Conservation (phyloP, 108 stramenopile species). For the Pseudonitzschia multiseries region DNA sequence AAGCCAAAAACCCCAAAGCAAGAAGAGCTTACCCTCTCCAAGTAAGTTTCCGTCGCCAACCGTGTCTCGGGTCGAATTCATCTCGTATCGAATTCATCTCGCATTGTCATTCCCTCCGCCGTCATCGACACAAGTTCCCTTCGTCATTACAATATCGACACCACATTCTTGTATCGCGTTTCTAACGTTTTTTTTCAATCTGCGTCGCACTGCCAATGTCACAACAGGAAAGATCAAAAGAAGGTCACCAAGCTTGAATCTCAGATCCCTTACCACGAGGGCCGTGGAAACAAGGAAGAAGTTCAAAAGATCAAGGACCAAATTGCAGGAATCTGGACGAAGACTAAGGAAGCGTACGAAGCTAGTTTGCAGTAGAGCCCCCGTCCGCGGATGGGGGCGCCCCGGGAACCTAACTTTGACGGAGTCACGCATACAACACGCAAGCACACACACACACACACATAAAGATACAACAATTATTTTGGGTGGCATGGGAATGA, state of each 20-base stretch:
- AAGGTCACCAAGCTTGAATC: conserved; percentile 78
- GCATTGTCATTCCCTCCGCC: conserved; percentile 2
- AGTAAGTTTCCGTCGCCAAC: conserved; percentile 44
- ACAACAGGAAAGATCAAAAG: conserved; percentile 79
- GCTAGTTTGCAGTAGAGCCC: conserved; percentile 10
- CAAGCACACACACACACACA: conserved; percentile 1
- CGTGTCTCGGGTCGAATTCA: not conserved
- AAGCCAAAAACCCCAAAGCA: conserved; percentile 40
- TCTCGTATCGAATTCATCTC: not conserved
- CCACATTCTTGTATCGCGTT: not conserved
- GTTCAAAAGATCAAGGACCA: conserved; percentile 77
- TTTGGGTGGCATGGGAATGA: not conserved
- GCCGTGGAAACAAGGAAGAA: conserved; percentile 79
- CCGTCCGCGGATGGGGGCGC: conserved; percentile 10
- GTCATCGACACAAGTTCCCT: not conserved
- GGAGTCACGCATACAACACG: not conserved
- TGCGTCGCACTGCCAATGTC: not conserved
- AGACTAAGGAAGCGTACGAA: conserved; percentile 56
- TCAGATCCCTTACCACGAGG: conserved; percentile 85
- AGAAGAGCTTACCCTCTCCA: conserved; percentile 69
- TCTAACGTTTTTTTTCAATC: conserved; percentile 14
- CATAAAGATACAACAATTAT: not conserved
- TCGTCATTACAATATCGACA: not conserved
- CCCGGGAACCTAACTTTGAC: not conserved
- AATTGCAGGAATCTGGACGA: conserved; percentile 66